phyloP scores from a whole-genome alignment of 2,329 filamentous ascomycete species.

The Drechslerella coelobrocha region DNA sequence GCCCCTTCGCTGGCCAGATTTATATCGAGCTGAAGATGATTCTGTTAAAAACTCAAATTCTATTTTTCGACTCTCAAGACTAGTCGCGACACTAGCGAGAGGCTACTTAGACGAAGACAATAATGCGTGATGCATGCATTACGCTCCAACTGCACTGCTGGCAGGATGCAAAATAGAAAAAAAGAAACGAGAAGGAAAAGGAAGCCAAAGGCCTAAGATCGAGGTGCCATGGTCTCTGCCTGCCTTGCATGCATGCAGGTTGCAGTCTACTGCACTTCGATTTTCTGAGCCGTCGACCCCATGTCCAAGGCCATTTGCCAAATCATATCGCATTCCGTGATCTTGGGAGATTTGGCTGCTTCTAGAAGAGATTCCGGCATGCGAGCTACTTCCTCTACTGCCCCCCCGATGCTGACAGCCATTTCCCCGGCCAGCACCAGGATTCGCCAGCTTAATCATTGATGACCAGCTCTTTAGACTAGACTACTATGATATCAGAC shows the following conservation, averaged over 20 bases:
- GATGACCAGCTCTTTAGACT: conserved; percentile 10
- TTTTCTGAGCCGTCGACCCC: conserved; percentile 41
- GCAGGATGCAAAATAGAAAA: conserved; percentile 6
- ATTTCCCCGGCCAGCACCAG: neutral
- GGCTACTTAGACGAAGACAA: neutral
- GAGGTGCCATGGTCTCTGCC: conserved; percentile 20
- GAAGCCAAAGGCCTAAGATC: conserved; percentile 31
- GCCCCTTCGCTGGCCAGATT: conserved; percentile 1
- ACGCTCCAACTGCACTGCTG: conserved; percentile 11
- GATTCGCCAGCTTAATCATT: neutral
- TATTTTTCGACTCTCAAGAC: neutral
- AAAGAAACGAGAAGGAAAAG: conserved; percentile 6
- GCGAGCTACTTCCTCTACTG: neutral
- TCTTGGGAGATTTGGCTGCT: conserved; percentile 44
- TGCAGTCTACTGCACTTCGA: conserved; percentile 8
- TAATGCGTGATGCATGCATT: neutral
- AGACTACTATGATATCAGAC: conserved; percentile 42
- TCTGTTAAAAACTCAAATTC: conserved; percentile 1
- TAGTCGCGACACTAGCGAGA: conserved; percentile 2
- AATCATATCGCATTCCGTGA: conserved; percentile 48
- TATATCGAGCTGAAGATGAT: neutral
- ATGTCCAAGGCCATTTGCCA: conserved; percentile 34
- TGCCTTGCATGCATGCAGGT: conserved; percentile 36
- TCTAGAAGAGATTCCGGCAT: conserved; percentile 37
- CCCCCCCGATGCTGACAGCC: neutral